Conservation (phyloP, 345 rosid species). For the Tarenaya hassleriana region DNA sequence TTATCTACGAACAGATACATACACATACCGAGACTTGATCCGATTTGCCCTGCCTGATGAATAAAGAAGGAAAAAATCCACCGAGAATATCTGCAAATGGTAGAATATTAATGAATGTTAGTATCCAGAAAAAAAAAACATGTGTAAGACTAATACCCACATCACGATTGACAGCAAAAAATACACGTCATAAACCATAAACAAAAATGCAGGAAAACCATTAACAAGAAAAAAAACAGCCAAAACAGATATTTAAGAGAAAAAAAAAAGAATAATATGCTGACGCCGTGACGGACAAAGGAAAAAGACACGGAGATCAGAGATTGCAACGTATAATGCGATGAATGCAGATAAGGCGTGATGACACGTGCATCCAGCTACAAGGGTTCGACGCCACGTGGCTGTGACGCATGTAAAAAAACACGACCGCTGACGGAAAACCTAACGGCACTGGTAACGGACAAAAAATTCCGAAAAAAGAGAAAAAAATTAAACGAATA, state of each 20-base stretch:
- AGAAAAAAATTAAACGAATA: conserved; percentile 5
- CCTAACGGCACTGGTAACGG: conserved; percentile 13
- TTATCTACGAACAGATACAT: too few relatives aligned
- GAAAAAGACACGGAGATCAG: conserved; percentile 3
- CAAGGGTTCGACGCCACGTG: too few relatives aligned
- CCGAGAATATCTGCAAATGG: too few relatives aligned
- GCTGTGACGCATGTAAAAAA: too few relatives aligned
- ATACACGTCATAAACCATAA: neutral
- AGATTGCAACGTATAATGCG: too few relatives aligned
- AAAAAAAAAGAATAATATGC: conserved; percentile 14
- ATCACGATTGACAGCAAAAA: conserved; percentile 11
- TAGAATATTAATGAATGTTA: too few relatives aligned
- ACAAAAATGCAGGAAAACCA: neutral
- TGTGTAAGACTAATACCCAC: too few relatives aligned
- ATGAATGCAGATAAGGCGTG: conserved; percentile 10
- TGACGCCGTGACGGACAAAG: conserved; percentile 1
- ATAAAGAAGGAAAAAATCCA: too few relatives aligned
- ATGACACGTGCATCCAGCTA: conserved; percentile 16
- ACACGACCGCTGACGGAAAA: neutral
- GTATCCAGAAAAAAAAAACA: too few relatives aligned
- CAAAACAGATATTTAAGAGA: neutral
- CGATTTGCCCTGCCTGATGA: too few relatives aligned
- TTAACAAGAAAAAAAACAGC: neutral
- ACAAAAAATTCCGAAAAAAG: neutral
- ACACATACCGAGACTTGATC: too few relatives aligned